A percentile compares a stretch with the other conserved stretches of the same genome.
Conservation (phyloP, 1,284 basidiomycete genomes). For the Cryptococcus sp. region DNA sequence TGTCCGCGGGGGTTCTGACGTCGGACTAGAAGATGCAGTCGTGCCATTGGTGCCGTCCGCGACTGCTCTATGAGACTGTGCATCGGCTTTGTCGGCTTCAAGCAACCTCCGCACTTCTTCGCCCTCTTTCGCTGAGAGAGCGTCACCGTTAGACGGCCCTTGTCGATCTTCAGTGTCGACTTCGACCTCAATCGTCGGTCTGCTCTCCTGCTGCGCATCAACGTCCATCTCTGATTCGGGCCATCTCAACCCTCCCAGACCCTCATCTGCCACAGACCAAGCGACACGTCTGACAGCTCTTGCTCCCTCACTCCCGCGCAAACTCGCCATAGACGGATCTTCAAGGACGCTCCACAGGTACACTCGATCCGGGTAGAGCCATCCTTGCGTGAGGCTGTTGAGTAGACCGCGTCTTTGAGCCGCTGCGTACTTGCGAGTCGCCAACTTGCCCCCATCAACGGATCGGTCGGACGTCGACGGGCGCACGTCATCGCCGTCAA, state of each 20-base stretch:
- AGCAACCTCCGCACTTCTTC: no score
- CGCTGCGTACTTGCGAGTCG: constrained; percentile 19
- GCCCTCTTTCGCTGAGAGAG: no score
- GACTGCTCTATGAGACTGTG: no score
- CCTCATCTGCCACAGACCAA: constrained; percentile 50
- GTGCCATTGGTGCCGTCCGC: no score
- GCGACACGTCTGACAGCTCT: constrained; percentile 31
- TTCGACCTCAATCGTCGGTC: constrained; percentile 4
- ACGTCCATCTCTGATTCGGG: constrained; percentile 43
- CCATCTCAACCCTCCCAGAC: constrained; percentile 37
- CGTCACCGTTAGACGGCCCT: constrained; percentile 26
- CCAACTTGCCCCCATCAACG: no score
- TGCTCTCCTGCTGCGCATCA: constrained; percentile 12
- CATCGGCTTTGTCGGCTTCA: no score
- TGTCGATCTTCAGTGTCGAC: neutral
- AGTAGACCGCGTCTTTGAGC: constrained; percentile 34
- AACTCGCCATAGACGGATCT: constrained; percentile 32
- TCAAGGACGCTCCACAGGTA: constrained; percentile 40
- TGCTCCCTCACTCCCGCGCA: constrained; percentile 20
- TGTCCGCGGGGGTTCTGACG: constrained; percentile 46
- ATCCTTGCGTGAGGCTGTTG: constrained; percentile 32
- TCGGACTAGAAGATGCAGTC: neutral
- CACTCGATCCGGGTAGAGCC: constrained; percentile 41
- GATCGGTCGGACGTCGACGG: constrained; percentile 8
- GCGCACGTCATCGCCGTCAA: neutral